A percentile compares a stretch with the other conserved stretches of the same genome.
Evolutionary conservation across 495 filamentous ascomycete genomes (phyloP).

Genomic region (Daldinia concentrica): DNA sequence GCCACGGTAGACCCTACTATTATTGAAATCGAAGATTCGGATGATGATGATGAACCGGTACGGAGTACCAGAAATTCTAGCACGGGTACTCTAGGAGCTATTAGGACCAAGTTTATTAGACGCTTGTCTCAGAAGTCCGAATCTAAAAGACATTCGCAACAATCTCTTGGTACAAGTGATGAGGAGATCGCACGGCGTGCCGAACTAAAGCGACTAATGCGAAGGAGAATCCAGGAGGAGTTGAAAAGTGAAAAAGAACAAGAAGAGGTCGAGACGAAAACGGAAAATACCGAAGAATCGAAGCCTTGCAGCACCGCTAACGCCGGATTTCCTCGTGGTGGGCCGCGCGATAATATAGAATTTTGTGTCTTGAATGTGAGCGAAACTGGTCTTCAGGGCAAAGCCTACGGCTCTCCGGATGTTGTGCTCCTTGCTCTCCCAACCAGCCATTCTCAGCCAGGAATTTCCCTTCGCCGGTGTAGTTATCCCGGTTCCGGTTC

Average conservation of each 20-base stretch:
- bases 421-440: constrained; percentile 1
- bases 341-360: constrained; percentile 54
- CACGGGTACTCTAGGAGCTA: constrained; percentile 50
- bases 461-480: constrained; percentile 31
- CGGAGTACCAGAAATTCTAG: constrained; percentile 42
- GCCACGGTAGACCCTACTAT: constrained; percentile 42
- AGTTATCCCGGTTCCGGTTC: constrained; percentile 42
- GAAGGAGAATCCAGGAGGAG: constrained; percentile 63
- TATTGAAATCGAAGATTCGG: constrained; percentile 56
- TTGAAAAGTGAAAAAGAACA: constrained; percentile 53
- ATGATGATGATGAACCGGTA: constrained; percentile 52
- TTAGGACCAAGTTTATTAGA: constrained; percentile 54
- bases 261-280: constrained; percentile 25
- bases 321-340: constrained; percentile 47
- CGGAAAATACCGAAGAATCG: constrained; percentile 12
- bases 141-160: constrained; percentile 49
- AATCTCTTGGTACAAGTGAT: constrained; percentile 55
- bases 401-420: constrained; percentile 2
- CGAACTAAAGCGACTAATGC: constrained; percentile 60
- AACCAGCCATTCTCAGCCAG: constrained; percentile 6
- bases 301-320: constrained; percentile 9
- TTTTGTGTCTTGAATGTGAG: constrained; percentile 46
- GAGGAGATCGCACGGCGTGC: constrained; percentile 61
- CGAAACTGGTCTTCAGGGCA: constrained; percentile 21
- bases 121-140: constrained; percentile 58